Base-by-base conservation (phyloP, 495 filamentous ascomycete genomes). In the Penicillium odoratum region DNA sequence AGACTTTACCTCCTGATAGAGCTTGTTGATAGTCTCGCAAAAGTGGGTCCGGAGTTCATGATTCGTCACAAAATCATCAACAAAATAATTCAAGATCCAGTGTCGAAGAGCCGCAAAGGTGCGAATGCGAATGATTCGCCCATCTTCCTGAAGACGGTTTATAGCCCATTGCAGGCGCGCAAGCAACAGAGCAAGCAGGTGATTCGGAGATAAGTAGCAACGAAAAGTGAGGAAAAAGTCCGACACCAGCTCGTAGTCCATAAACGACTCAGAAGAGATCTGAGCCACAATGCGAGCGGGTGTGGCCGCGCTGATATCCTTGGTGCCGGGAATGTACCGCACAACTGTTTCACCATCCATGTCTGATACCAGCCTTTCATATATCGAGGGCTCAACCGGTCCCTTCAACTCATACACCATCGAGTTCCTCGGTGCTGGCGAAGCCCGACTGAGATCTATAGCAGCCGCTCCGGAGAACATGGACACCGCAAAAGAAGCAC, bases 141-240 rank as follows among this genome's bases (percentile, higher is more conserved):
- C 95, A 57, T 87, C 86, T 64, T 97, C 91, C 64, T 96, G 91
- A 36, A 81, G 72, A 47, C 90, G 82, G 51, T 84, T 82, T 56
- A 97, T 79, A 3, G 95, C 94, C 93, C 93, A 97, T 63, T 87
- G 81, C 43, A 98, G 77, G 4, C 94, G 87, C 3, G 91, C 87
- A 54, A 97, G 81, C 8, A 99, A 78, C 76, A 96, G 88, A 47
- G 85, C 83, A 13, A 94, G 80, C 4, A 99, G 81, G 59, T 93
- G 88, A 13, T 78, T 76, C 0, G 89, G 77, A 1, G 90, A 83
- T 55, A 98, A 74, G 65, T 96, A 99, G 7, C 85, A 82, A 26
- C 94, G 91, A 62, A 89, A 98, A 1, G 95, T 98, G 38, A 98
- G 85, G 66, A 99, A 99, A 77, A 99, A 99, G 71, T 98, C 94